Evolutionary conservation across 2,329 filamentous ascomycete species (phyloP).

Genomic region (Trichoderma koningii): DNA sequence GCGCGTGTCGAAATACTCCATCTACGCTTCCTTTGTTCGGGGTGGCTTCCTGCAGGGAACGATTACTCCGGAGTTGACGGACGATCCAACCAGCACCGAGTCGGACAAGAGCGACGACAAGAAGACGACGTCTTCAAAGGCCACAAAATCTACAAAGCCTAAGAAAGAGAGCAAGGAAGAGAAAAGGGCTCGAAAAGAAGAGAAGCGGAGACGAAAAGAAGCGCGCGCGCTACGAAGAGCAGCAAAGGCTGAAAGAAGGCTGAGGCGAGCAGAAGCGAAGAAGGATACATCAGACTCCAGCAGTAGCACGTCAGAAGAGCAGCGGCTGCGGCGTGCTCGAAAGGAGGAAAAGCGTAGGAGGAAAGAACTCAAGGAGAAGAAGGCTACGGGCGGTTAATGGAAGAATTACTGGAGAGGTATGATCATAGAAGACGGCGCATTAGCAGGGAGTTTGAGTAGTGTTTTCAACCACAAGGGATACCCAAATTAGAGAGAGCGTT

Average conservation of each 20-base stretch:
- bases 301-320: conserved; percentile 46
- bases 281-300: conserved; percentile 36
- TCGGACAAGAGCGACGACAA: conserved; percentile 37
- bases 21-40: conserved; percentile 84
- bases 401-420: neutral
- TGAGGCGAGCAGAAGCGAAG: conserved; percentile 33
- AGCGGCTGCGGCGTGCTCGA: conserved; percentile 47
- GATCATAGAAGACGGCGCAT: conserved; percentile 22
- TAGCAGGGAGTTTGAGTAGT: conserved; percentile 35
- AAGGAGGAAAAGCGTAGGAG: conserved; percentile 48
- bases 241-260: conserved; percentile 34
- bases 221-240: conserved; percentile 30
- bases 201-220: conserved; percentile 36
- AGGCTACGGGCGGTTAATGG: conserved; percentile 11
- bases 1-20: conserved; percentile 58
- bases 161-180: conserved; percentile 34
- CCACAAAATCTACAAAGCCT: conserved; percentile 28
- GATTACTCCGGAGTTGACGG: conserved; percentile 43
- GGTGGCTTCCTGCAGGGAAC: conserved; percentile 79
- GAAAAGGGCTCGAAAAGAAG: conserved; percentile 32
- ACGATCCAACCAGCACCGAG: conserved; percentile 34
- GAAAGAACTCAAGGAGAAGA: conserved; percentile 36
- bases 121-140: conserved; percentile 30
- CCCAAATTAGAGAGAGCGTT: conserved; percentile 35
- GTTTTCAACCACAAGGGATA: conserved; percentile 36